Evolutionary conservation across 331 rosid species (phyloP).

Genomic region (Stylosanthes scabra): DNA sequence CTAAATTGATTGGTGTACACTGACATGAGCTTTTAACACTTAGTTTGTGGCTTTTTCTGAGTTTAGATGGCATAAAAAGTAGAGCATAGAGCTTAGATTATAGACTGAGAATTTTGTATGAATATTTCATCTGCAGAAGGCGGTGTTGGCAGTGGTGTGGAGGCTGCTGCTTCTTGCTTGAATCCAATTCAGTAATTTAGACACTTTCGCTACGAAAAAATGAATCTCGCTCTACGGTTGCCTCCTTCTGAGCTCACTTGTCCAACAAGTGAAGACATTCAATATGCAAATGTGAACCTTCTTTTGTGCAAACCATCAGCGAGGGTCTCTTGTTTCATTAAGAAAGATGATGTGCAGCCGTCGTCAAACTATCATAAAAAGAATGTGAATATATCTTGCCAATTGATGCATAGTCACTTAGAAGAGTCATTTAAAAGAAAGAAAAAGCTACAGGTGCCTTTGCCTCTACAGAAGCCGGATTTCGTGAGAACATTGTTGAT

Average conservation of each 20-base stretch:
- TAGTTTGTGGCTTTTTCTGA: not conserved
- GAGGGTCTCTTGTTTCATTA: constrained; percentile 50
- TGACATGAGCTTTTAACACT: not conserved
- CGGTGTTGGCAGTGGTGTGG: constrained; percentile 31
- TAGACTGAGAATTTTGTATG: constrained; percentile 21
- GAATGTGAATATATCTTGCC: constrained; percentile 52
- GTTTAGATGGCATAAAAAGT: not conserved
- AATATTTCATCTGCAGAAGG: constrained; percentile 49
- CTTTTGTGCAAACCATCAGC: constrained; percentile 39
- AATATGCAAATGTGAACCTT: constrained; percentile 38
- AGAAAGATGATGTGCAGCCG: constrained; percentile 44
- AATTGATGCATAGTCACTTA: constrained; percentile 52
- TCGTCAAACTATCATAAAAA: constrained; percentile 44
- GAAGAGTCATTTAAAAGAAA: constrained; percentile 60
- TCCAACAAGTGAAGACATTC: constrained; percentile 53
- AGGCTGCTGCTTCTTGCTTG: not conserved
- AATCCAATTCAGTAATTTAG: not conserved
- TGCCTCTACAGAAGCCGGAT: constrained; percentile 50
- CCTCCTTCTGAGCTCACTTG: constrained; percentile 55
- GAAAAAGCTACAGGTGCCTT: constrained; percentile 41
- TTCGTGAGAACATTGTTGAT: constrained; percentile 88
- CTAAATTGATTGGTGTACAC: constrained; percentile 1
- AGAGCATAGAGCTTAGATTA: not conserved
- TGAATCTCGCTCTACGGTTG: constrained; percentile 56
- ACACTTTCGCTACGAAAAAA: constrained; percentile 25